Evolutionary conservation across 1,284 basidiomycete genomes (phyloP).

Genomic region (Cryptococcus sp.): DNA sequence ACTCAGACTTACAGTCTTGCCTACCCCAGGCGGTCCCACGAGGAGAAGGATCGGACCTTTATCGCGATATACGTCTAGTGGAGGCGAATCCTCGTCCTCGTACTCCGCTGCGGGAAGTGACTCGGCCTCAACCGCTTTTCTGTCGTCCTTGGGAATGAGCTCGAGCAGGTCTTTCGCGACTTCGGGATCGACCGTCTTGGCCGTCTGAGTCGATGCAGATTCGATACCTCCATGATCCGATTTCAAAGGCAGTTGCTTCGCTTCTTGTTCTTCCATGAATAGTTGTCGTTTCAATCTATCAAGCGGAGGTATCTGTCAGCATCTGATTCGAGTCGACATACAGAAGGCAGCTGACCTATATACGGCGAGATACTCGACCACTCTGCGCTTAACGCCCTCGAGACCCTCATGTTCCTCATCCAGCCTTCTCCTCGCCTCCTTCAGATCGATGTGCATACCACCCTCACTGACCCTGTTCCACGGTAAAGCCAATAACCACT

Average conservation of each 20-base stretch:
- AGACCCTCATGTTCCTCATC: slow-evolving; percentile 50
- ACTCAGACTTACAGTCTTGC: slow-evolving; percentile 77
- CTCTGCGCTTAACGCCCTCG: slow-evolving; percentile 47
- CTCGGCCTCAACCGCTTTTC: slow-evolving; percentile 8
- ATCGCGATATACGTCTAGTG: slow-evolving; percentile 44
- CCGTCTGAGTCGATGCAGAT: not conserved
- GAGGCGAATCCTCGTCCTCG: slow-evolving; percentile 28
- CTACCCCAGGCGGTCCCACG: slow-evolving; percentile 94
- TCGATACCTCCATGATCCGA: not conserved
- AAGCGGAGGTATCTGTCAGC: not conserved
- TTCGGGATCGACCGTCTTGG: slow-evolving; percentile 19
- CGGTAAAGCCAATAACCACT: slow-evolving; percentile 45
- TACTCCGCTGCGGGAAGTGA: not conserved
- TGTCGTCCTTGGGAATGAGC: slow-evolving; percentile 27
- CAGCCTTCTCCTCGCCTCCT: slow-evolving; percentile 33
- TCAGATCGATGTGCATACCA: slow-evolving; percentile 35
- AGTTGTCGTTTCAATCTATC: slow-evolving; percentile 43
- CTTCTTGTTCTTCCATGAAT: slow-evolving; percentile 34
- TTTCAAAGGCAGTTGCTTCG: not conserved
- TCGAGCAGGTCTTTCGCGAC: slow-evolving; percentile 30
- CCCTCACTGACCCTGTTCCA: slow-evolving; percentile 43
- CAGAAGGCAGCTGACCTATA: slow-evolving; percentile 30
- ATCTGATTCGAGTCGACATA: not conserved
- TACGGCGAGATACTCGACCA: slow-evolving; percentile 51
- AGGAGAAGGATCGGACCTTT: slow-evolving; percentile 56